Evolutionary conservation across 371 early-diverging fungal species (phyloP).

Genomic region (Saksenaea vasiformis): DNA sequence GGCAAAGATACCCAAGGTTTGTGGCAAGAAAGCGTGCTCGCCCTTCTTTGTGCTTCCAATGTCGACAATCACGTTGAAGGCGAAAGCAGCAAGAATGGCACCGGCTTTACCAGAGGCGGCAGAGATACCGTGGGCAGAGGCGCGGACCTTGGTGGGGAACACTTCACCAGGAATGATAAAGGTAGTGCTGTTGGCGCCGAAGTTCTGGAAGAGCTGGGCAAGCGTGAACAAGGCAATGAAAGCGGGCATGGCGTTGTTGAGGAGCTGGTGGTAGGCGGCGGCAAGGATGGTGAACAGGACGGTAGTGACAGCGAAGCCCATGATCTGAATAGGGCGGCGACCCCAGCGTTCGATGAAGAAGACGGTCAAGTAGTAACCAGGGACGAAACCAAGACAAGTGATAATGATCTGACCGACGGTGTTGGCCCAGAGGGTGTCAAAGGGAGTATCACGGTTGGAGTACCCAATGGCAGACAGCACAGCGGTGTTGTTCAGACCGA

Average conservation of each 20-base stretch:
- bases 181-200: constrained; percentile 91
- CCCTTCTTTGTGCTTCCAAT: constrained; percentile 47
- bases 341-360: constrained; percentile 78
- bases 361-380: constrained; percentile 88
- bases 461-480: constrained; percentile 75
- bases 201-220: constrained; percentile 83
- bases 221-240: constrained; percentile 77
- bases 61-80: constrained; percentile 63
- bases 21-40: constrained; percentile 66
- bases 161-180: constrained; percentile 91
- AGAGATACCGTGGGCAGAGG: constrained; percentile 88
- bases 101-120: constrained; percentile 89
- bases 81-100: constrained; percentile 63
- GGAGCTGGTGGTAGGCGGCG: constrained; percentile 61
- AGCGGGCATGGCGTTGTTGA: constrained; percentile 57
- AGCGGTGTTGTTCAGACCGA: constrained; percentile 79
- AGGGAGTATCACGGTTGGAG: constrained; percentile 52
- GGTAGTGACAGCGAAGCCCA: constrained; percentile 76
- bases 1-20: constrained; percentile 69
- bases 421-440: constrained; percentile 58
- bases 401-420: constrained; percentile 84
- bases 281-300: constrained; percentile 78
- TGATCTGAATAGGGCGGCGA: constrained; percentile 79
- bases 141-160: constrained; percentile 88
- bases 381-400: constrained; percentile 81